Conservation (phyloP, 108 stramenopile genomes). For the Mediolabrus comicus region DNA sequence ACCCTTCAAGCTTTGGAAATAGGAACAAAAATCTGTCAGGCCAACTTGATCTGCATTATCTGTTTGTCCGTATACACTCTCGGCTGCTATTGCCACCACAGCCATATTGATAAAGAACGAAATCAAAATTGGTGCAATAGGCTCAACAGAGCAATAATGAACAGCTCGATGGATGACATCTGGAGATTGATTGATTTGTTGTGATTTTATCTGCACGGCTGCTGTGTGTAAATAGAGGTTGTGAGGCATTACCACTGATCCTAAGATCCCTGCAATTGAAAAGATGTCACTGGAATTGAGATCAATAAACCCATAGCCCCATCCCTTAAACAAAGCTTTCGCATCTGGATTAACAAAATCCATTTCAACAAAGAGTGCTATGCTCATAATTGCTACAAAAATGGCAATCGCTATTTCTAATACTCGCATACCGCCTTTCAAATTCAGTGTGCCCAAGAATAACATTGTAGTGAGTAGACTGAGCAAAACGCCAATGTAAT, state of each 20-base stretch:
- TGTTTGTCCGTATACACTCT: conserved; percentile 61
- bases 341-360: conserved; percentile 47
- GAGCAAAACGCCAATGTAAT: conserved; percentile 53
- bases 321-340: conserved; percentile 53
- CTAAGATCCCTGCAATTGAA: conserved; percentile 68
- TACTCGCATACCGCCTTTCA: conserved; percentile 56
- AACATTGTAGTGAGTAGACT: conserved; percentile 68
- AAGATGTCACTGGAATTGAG: conserved; percentile 54
- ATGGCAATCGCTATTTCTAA: conserved; percentile 67
- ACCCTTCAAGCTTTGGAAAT: conserved; percentile 51
- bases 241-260: conserved; percentile 88
- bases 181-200: conserved; percentile 36
- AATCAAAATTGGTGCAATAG: conserved; percentile 73
- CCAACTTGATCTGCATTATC: conserved; percentile 42
- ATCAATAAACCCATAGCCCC: conserved; percentile 58
- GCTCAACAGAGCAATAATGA: conserved; percentile 75
- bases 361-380: conserved; percentile 76
- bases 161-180: conserved; percentile 61
- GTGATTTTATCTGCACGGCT: conserved; percentile 57
- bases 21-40: conserved; percentile 62
- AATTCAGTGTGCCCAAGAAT: conserved; percentile 63
- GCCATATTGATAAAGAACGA: conserved; percentile 83
- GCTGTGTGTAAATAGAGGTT: conserved; percentile 87
- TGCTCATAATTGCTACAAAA: conserved; percentile 74
- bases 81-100: conserved; percentile 80